Evolutionary conservation across 306 rosid species (phyloP).

Genomic region (Castanospermum australe): DNA sequence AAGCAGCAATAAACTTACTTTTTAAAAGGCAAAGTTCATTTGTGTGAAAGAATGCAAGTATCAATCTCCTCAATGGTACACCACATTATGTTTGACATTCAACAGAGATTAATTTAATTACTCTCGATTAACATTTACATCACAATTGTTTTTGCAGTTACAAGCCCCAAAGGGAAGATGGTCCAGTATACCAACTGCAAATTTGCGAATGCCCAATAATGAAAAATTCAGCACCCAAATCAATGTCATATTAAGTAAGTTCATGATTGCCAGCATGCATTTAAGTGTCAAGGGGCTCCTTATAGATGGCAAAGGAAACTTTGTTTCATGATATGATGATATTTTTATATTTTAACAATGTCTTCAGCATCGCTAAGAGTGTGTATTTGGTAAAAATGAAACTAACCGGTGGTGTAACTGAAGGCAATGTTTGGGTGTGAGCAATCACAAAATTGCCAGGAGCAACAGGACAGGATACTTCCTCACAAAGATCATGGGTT

Average conservation of each 20-base stretch:
- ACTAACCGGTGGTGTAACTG: slow-evolving; percentile 80
- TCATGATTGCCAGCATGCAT: background rate
- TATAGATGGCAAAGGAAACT: slow-evolving; percentile 11
- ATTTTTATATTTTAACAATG: slow-evolving; percentile 10
- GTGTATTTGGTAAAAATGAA: slow-evolving; percentile 20
- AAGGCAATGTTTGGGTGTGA: slow-evolving; percentile 74
- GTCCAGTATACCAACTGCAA: background rate
- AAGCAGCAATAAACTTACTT: background rate
- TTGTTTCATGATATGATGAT: slow-evolving; percentile 2
- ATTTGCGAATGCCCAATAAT: background rate
- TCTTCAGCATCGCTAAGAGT: slow-evolving; percentile 3
- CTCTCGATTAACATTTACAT: slow-evolving; percentile 2
- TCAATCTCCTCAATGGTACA: background rate
- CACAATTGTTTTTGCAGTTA: background rate
- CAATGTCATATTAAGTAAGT: slow-evolving; percentile 5
- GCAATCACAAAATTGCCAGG: slow-evolving; percentile 64
- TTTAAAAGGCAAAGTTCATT: background rate
- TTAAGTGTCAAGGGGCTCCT: background rate
- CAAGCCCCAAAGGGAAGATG: background rate
- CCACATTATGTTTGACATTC: background rate
- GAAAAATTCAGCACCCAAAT: background rate
- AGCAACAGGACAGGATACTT: slow-evolving; percentile 59
- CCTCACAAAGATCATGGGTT: slow-evolving; percentile 55
- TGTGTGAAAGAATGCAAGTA: background rate
- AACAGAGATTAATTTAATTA: background rate